Evolutionary conservation across 1,284 basidiomycete genomes (phyloP).

Genomic region (Tremellales sp.): DNA sequence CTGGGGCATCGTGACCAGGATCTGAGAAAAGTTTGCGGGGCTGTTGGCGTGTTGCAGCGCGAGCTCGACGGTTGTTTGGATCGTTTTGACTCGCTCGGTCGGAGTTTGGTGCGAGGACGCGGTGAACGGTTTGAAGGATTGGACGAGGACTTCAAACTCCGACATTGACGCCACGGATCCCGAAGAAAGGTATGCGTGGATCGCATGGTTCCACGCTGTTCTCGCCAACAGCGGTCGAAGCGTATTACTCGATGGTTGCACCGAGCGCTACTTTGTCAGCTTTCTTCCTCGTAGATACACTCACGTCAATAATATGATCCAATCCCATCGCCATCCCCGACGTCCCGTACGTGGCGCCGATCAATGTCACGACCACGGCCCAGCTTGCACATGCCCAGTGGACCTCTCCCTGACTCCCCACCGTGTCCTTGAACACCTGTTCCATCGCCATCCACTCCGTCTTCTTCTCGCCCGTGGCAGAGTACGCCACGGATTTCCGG

Average conservation of each 20-base stretch:
- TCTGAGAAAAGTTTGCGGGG: slow-evolving; percentile 3
- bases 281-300: slow-evolving; percentile 8
- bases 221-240: slow-evolving; percentile 33
- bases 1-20: slow-evolving; percentile 8
- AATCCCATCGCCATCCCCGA: slow-evolving; percentile 28
- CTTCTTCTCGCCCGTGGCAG: slow-evolving; percentile 28
- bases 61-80: slow-evolving; percentile 28
- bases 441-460: slow-evolving; percentile 36
- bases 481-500: slow-evolving; percentile 13
- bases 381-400: slow-evolving; percentile 47
- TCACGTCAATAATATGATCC: slow-evolving; percentile 46
- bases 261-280: slow-evolving; percentile 29
- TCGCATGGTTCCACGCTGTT: slow-evolving; percentile 45
- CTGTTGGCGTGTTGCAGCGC: slow-evolving; percentile 17
- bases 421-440: slow-evolving; percentile 28
- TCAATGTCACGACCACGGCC: slow-evolving; percentile 40
- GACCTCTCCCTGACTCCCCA: slow-evolving; percentile 31
- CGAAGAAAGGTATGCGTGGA: slow-evolving; percentile 42
- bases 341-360: slow-evolving; percentile 39
- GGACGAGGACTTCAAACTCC: slow-evolving; percentile 21
- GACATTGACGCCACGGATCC: slow-evolving; percentile 19
- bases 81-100: slow-evolving; percentile 18
- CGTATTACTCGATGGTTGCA: slow-evolving; percentile 31
- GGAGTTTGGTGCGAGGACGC: slow-evolving; percentile 20
- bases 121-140: slow-evolving; percentile 32